These are phyloP conservation scores for Fusarium sp. DNA, from an alignment of 2,329 filamentous ascomycete species.

Conservation along the genomic window DNA sequence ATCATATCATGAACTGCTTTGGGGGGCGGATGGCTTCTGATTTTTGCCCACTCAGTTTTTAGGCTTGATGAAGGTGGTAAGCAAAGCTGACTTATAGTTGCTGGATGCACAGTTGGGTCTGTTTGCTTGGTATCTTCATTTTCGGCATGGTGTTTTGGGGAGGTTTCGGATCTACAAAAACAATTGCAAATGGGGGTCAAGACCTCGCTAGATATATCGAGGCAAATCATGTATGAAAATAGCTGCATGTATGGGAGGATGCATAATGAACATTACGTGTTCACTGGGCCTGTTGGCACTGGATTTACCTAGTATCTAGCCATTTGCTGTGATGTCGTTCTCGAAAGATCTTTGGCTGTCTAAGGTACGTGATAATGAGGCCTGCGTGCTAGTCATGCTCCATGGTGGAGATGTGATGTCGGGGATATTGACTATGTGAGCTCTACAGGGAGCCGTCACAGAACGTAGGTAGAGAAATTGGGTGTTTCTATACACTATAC, in stretches of 20 bases:
- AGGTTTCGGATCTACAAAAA: slow-evolving; percentile 35
- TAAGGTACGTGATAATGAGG: not conserved
- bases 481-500: slow-evolving; percentile 55
- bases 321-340: not conserved
- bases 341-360: not conserved
- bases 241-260: slow-evolving; percentile 33
- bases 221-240: slow-evolving; percentile 29
- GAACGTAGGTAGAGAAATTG: slow-evolving; percentile 23
- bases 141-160: slow-evolving; percentile 36
- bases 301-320: not conserved
- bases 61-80: slow-evolving; percentile 7
- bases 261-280: slow-evolving; percentile 25
- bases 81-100: not conserved
- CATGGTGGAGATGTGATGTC: not conserved
- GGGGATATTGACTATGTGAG: not conserved
- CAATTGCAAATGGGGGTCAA: slow-evolving; percentile 19
- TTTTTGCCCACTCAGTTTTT: slow-evolving; percentile 20
- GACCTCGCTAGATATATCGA: slow-evolving; percentile 16
- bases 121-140: not conserved
- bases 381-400: not conserved
- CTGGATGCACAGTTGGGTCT: not conserved
- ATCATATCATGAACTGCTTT: slow-evolving; percentile 23
- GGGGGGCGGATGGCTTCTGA: slow-evolving; percentile 28
- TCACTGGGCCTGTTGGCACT: slow-evolving; percentile 21
- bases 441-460: not conserved